These are phyloP conservation scores for Myriosclerotinia duriaeana DNA, from an alignment of 2,329 filamentous ascomycete genomes.

Conservation along the genomic window DNA sequence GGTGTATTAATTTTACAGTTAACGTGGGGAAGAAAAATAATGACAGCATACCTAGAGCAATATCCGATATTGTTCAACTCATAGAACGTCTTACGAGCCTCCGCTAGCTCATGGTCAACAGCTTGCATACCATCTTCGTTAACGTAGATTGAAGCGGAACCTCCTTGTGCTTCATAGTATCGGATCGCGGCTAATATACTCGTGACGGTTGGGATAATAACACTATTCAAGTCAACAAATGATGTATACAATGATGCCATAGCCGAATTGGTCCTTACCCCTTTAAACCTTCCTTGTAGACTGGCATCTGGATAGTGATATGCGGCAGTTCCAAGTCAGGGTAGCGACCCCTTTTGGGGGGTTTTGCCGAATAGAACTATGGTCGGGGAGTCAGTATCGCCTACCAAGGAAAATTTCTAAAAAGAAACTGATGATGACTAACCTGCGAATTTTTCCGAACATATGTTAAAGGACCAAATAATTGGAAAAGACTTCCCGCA, in stretches of 20 bases:
- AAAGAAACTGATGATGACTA: too few species aligned
- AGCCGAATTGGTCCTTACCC: constrained; percentile 5
- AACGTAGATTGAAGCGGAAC: constrained; percentile 64
- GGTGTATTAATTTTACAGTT: neutral
- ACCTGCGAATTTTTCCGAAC: constrained; percentile 28
- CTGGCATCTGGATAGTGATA: constrained; percentile 50
- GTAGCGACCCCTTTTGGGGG: constrained; percentile 36
- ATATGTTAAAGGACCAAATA: constrained; percentile 31
- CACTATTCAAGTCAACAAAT: constrained; percentile 33
- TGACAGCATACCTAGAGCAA: constrained; percentile 43
- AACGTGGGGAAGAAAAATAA: neutral
- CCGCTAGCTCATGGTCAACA: constrained; percentile 33
- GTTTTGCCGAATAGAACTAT: constrained; percentile 41
- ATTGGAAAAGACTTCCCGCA: constrained; percentile 29
- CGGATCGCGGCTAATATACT: constrained; percentile 58
- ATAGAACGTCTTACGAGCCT: constrained; percentile 54
- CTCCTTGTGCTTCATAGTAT: constrained; percentile 59
- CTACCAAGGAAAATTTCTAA: neutral
- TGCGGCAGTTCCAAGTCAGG: constrained; percentile 40
- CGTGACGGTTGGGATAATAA: constrained; percentile 57
- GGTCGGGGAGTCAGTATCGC: too few species aligned
- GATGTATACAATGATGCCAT: neutral
- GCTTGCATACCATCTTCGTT: constrained; percentile 69
- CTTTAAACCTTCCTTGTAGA: constrained; percentile 50
- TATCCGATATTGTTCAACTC: constrained; percentile 57